Evolutionary conservation across 2,329 filamentous ascomycete species (phyloP).

Genomic region (Ceratocystis harringtonii): DNA sequence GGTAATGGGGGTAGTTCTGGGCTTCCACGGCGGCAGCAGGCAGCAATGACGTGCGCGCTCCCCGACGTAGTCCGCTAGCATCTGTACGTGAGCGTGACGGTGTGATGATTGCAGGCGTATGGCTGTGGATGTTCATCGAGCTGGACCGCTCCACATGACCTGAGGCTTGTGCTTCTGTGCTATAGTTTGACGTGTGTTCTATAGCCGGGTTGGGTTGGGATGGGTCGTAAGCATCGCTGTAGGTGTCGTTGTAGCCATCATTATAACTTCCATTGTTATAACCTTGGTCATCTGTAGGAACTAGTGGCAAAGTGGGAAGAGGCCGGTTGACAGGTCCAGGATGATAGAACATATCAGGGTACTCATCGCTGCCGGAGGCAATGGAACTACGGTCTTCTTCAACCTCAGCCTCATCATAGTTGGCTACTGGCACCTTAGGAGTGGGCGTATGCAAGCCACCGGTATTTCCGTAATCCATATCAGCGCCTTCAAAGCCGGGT

Average conservation of each 20-base stretch:
- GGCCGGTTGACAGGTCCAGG: slow-evolving; percentile 57
- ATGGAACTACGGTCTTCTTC: slow-evolving; percentile 65
- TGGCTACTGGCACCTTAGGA: slow-evolving; percentile 66
- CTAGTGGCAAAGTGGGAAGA: slow-evolving; percentile 46
- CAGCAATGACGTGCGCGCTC: slow-evolving; percentile 36
- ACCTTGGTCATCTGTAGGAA: neutral
- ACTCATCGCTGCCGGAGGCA: slow-evolving; percentile 51
- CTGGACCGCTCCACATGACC: slow-evolving; percentile 47
- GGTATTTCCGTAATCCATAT: slow-evolving; percentile 79
- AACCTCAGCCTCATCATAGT: slow-evolving; percentile 86
- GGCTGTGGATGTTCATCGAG: slow-evolving; percentile 69
- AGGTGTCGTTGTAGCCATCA: neutral
- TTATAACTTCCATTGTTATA: neutral
- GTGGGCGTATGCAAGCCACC: slow-evolving; percentile 70
- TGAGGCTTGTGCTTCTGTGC: slow-evolving; percentile 17
- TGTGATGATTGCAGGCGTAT: slow-evolving; percentile 60
- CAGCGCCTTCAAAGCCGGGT: slow-evolving; percentile 41
- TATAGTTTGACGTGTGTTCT: slow-evolving; percentile 25
- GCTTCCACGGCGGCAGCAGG: slow-evolving; percentile 22
- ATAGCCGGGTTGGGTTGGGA: neutral
- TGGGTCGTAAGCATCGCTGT: no score
- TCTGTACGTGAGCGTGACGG: slow-evolving; percentile 92
- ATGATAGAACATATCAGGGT: slow-evolving; percentile 83
- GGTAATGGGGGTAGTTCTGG: slow-evolving; percentile 38
- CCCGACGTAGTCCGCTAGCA: slow-evolving; percentile 55